Evolutionary conservation across 1,139 yeast species (phyloP).

Genomic region (Candida sp.): DNA sequence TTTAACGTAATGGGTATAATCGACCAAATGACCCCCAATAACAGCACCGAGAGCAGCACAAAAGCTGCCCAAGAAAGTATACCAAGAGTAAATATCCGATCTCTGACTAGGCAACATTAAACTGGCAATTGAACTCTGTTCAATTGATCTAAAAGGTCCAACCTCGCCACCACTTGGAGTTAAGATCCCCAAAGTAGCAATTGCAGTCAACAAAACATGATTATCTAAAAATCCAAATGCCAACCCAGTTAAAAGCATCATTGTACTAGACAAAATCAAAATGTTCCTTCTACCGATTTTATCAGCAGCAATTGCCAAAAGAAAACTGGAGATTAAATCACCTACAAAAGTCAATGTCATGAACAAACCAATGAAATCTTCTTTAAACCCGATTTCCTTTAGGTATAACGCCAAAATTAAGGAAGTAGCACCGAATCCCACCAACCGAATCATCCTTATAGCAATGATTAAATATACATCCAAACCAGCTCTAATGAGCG

Average conservation of each 20-base stretch:
- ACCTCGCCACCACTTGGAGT: slow-evolving; percentile 45
- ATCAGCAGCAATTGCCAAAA: slow-evolving; percentile 30
- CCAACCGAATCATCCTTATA: slow-evolving; percentile 33
- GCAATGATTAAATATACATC: slow-evolving; percentile 29
- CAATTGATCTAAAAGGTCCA: slow-evolving; percentile 41
- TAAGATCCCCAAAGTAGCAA: slow-evolving; percentile 31
- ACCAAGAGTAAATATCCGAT: slow-evolving; percentile 43
- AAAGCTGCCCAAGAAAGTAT: slow-evolving; percentile 33
- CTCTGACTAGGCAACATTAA: slow-evolving; percentile 24
- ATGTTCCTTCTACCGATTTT: slow-evolving; percentile 29
- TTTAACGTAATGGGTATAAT: slow-evolving; percentile 13
- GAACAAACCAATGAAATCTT: slow-evolving; percentile 31
- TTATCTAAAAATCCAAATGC: slow-evolving; percentile 20
- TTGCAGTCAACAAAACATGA: slow-evolving; percentile 17
- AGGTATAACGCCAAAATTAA: slow-evolving; percentile 37
- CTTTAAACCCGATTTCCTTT: slow-evolving; percentile 26
- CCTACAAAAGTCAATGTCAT: slow-evolving; percentile 38
- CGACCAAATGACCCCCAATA: slow-evolving; percentile 26
- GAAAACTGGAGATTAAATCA: slow-evolving; percentile 32
- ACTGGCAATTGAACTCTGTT: slow-evolving; percentile 36
- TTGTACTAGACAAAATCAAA: slow-evolving; percentile 22
- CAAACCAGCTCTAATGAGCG: slow-evolving; percentile 19
- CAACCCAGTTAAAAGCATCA: slow-evolving; percentile 29
- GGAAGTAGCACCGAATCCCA: slow-evolving; percentile 41
- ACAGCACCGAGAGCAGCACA: slow-evolving; percentile 37